phyloP scores from a whole-genome alignment of 1,139 yeast species.

The Nakaseomyces sp. region DNA sequence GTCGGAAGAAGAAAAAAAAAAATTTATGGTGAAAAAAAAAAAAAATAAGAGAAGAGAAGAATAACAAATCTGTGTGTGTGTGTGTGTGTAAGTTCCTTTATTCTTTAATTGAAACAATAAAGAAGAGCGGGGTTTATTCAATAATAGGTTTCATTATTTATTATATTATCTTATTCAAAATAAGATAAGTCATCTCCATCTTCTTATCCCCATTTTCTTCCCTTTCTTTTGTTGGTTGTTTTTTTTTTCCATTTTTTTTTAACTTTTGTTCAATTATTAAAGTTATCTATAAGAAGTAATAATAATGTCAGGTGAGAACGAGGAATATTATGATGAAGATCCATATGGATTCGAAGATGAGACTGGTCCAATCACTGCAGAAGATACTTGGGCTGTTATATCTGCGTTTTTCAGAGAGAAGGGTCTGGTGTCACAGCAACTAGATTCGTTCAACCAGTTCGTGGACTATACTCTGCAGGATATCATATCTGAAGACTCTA shows the following conservation, averaged over 20 bases:
- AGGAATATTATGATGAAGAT: constrained; percentile 39
- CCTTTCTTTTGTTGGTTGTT: too few relatives aligned
- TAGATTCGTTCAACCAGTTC: constrained; percentile 96
- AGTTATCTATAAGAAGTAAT: too few relatives aligned
- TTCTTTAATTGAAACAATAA: too few relatives aligned
- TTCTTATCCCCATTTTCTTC: too few relatives aligned
- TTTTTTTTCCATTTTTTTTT: not conserved
- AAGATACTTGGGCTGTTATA: constrained; percentile 98
- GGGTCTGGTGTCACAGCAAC: constrained; percentile 94
- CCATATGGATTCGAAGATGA: constrained; percentile 59
- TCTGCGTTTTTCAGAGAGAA: constrained; percentile 93
- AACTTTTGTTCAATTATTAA: not conserved
- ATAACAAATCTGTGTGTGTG: too few relatives aligned
- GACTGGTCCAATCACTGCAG: constrained; percentile 76
- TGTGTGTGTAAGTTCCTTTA: too few relatives aligned
- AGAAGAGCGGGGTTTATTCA: too few relatives aligned
- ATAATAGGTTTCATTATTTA: too few relatives aligned
- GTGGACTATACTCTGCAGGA: constrained; percentile 95
- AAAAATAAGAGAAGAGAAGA: not conserved
- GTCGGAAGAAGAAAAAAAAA: too few relatives aligned
- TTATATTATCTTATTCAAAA: too few relatives aligned
- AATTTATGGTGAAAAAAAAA: not conserved
- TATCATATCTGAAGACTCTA: constrained; percentile 91
- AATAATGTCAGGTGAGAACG: constrained; percentile 13
- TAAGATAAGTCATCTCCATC: too few relatives aligned